Percentiles rank a stretch among this genome's conserved stretches.
phyloP scores from a whole-genome alignment of 768 basidiomycete species.

The Rhizopogon vinicolor region DNA sequence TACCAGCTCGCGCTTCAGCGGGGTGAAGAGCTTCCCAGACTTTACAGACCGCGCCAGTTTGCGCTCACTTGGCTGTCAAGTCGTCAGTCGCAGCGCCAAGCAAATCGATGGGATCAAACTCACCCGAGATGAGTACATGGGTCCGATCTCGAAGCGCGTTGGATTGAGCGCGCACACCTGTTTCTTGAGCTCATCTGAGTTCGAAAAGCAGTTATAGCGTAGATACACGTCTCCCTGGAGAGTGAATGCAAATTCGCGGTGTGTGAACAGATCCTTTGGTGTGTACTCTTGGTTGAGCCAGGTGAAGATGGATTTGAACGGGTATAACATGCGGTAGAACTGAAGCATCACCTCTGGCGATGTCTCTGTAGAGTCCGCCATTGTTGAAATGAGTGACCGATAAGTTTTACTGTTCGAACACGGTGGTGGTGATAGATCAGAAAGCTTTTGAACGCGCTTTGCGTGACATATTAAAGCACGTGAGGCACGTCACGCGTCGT shows the following conservation, averaged over 20 bases:
- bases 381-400: background rate
- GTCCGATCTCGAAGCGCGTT: slow-evolving; percentile 94
- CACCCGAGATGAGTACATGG: slow-evolving; percentile 84
- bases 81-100: background rate
- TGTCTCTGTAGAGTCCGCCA: slow-evolving; percentile 16
- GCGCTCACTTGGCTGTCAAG: slow-evolving; percentile 75
- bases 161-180: slow-evolving; percentile 84
- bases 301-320: slow-evolving; percentile 87
- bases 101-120: slow-evolving; percentile 23
- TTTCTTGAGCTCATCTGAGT: slow-evolving; percentile 86
- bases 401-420: background rate
- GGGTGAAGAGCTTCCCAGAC: slow-evolving; percentile 43
- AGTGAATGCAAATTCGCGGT: slow-evolving; percentile 96
- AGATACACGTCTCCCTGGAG: slow-evolving; percentile 88
- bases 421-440: slow-evolving; percentile 8
- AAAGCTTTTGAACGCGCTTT: background rate
- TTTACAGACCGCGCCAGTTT: slow-evolving; percentile 66
- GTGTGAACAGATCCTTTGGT: slow-evolving; percentile 77
- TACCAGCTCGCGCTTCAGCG: slow-evolving; percentile 85
- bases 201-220: slow-evolving; percentile 89
- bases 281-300: slow-evolving; percentile 94
- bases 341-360: slow-evolving; percentile 64
- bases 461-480: slow-evolving; percentile 9
- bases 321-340: slow-evolving; percentile 90
- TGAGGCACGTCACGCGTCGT: slow-evolving; percentile 18